Evolutionary conservation across 2,329 filamentous ascomycete species (phyloP).

Genomic region (Xylaria sp.): DNA sequence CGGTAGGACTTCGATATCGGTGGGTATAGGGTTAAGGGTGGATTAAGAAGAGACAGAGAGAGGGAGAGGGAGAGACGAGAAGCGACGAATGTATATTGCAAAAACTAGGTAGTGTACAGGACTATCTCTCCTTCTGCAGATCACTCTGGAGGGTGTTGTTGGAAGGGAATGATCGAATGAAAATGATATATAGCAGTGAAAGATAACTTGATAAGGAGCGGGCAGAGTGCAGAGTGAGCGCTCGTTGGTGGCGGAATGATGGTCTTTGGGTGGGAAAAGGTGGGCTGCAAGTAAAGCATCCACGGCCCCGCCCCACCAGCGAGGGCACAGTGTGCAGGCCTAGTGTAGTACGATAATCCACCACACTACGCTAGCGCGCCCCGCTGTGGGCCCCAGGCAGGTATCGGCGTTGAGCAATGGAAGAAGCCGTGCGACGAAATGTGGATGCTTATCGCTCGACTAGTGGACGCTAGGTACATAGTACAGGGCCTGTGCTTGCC

Average conservation of each 20-base stretch:
- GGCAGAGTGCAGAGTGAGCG: conserved; percentile 5
- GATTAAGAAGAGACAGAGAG: not conserved
- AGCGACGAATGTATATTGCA: not conserved
- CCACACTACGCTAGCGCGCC: conserved; percentile 6
- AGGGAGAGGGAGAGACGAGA: not conserved
- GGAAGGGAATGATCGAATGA: conserved; percentile 5
- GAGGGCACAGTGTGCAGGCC: not conserved
- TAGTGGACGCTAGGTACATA: not conserved
- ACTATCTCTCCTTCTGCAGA: not conserved
- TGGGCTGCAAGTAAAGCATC: conserved; percentile 7
- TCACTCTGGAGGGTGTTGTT: not conserved
- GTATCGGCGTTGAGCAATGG: conserved; percentile 8
- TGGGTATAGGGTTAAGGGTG: not conserved
- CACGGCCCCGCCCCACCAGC: not conserved
- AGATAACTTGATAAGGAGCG: conserved; percentile 13
- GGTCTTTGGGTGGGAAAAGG: conserved; percentile 14
- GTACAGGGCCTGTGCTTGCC: not conserved
- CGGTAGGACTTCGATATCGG: not conserved
- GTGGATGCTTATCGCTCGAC: not conserved
- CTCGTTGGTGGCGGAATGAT: conserved; percentile 15
- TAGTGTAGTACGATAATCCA: not conserved
- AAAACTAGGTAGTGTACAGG: not conserved
- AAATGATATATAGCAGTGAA: conserved; percentile 5
- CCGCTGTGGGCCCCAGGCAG: conserved; percentile 1
- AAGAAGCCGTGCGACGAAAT: conserved; percentile 10